These are phyloP conservation scores for Arabidopsis thaliana DNA, from an alignment of 345 rosid species.

Conservation along the genomic window DNA sequence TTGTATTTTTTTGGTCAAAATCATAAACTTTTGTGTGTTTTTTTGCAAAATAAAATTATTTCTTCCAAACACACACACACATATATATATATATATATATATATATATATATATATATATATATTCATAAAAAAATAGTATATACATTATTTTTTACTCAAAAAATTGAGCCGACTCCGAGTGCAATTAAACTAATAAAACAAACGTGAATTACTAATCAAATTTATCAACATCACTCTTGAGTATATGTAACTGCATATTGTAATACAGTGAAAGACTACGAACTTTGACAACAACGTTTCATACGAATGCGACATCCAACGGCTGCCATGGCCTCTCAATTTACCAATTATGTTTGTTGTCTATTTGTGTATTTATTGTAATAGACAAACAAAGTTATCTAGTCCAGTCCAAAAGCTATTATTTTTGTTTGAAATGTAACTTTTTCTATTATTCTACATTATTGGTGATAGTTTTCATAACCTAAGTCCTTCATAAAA, in stretches of 20 bases:
- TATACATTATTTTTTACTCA: too few relatives aligned
- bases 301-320: constrained; percentile 41
- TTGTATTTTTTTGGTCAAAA: too few relatives aligned
- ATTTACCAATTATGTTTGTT: constrained; percentile 27
- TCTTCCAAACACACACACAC: too few relatives aligned
- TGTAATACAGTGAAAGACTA: constrained; percentile 8
- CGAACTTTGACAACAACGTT: constrained; percentile 17
- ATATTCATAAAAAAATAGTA: too few relatives aligned
- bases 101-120: too few relatives aligned
- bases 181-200: too few relatives aligned
- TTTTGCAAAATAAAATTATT: too few relatives aligned
- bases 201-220: too few relatives aligned
- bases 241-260: constrained; percentile 11
- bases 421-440: constrained; percentile 12
- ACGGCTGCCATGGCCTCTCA: constrained; percentile 37
- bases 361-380: constrained; percentile 27
- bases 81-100: too few relatives aligned
- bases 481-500: not conserved
- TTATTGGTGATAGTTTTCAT: not conserved
- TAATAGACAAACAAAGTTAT: constrained; percentile 23
- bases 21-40: too few relatives aligned
- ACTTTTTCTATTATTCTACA: not conserved
- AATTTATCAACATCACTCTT: constrained; percentile 4
- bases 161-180: too few relatives aligned
- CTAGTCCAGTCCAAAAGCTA: constrained; percentile 13